Percentiles rank a stretch among this genome's conserved stretches.
These are phyloP conservation scores for Cryptosporidium ubiquitum DNA, from an alignment of 169 alveolate genomes.

Conservation along the genomic window DNA sequence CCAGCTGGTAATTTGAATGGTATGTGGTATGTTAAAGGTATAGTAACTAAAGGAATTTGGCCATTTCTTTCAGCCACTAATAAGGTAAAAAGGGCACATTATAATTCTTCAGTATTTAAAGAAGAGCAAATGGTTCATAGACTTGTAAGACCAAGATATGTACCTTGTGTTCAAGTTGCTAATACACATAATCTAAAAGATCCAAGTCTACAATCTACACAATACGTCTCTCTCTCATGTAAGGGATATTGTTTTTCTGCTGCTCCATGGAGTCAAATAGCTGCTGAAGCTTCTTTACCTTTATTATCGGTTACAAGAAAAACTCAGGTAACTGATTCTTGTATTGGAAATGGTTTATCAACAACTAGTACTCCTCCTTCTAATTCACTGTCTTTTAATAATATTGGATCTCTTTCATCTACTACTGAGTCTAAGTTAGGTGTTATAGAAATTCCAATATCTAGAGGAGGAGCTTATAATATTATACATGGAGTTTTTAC, in stretches of 20 bases:
- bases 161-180: conserved; percentile 86
- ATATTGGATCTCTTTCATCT: conserved; percentile 17
- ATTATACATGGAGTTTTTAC: conserved; percentile 88
- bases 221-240: conserved; percentile 77
- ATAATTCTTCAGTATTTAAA: conserved; percentile 82
- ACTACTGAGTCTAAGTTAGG: conserved; percentile 42
- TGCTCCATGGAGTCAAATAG: conserved; percentile 85
- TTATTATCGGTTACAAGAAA: conserved; percentile 75
- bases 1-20: conserved; percentile 84
- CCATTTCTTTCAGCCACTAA: conserved; percentile 89
- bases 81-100: conserved; percentile 85
- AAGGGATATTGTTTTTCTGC: conserved; percentile 85
- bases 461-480: conserved; percentile 78
- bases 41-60: conserved; percentile 90
- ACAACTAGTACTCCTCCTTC: not conserved
- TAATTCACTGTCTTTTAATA: not conserved
- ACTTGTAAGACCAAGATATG: conserved; percentile 85
- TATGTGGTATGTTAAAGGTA: conserved; percentile 88
- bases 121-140: conserved; percentile 85
- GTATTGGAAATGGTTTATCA: not conserved
- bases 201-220: conserved; percentile 80
- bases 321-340: conserved; percentile 30
- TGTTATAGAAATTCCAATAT: conserved; percentile 39
- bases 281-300: conserved; percentile 86
- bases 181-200: conserved; percentile 84